Conservation (phyloP, 495 filamentous ascomycete species). For the Hyaloscypha variabilis region DNA sequence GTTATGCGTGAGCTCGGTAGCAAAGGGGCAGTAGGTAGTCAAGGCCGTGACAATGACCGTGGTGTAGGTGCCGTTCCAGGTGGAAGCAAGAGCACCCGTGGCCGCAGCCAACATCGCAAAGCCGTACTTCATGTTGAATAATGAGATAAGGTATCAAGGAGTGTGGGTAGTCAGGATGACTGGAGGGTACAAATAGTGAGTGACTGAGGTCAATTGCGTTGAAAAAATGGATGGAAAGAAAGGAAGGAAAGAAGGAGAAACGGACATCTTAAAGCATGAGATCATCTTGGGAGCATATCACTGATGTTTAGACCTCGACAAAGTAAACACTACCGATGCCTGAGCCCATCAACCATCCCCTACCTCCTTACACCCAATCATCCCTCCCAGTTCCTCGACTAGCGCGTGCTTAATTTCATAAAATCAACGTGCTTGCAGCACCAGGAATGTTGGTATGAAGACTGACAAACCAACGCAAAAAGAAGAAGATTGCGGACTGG, state of each 20-base stretch:
- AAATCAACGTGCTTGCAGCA: background rate
- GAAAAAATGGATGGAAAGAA: background rate
- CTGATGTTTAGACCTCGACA: background rate
- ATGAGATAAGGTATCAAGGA: conserved; percentile 24
- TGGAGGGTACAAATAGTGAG: background rate
- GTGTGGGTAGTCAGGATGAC: background rate
- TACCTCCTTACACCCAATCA: background rate
- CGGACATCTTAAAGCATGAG: background rate
- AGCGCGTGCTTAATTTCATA: background rate
- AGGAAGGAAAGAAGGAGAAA: background rate
- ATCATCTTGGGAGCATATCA: background rate
- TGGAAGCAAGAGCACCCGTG: background rate
- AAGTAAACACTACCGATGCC: too few relatives aligned
- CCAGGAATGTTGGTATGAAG: background rate
- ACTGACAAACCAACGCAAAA: background rate
- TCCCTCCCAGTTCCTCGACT: background rate
- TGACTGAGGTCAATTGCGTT: background rate
- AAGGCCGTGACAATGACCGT: conserved; percentile 31
- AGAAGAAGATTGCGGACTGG: background rate
- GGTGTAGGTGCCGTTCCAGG: conserved; percentile 23
- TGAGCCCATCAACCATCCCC: background rate
- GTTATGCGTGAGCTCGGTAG: conserved; percentile 33
- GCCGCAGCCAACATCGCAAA: background rate
- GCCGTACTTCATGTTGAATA: background rate
- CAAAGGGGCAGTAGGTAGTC: conserved; percentile 34